A percentile compares a stretch with the other conserved stretches of the same genome.
Evolutionary conservation across 345 rosid genomes (phyloP).

Genomic region (Jatropha curcas): DNA sequence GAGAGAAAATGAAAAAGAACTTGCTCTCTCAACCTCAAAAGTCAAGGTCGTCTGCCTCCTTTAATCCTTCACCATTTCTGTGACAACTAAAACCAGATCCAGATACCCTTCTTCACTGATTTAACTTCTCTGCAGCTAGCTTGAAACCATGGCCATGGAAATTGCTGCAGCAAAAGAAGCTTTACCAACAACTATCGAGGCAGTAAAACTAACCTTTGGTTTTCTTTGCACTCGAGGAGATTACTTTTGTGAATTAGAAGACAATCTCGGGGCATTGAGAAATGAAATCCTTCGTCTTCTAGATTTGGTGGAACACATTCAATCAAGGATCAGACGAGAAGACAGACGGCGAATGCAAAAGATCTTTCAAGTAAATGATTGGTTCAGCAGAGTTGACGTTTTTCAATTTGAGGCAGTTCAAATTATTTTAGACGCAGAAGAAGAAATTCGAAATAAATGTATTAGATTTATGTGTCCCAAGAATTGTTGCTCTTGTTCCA

Average conservation of each 20-base stretch:
- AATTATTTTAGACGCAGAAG: neutral
- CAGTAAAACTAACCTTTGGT: neutral
- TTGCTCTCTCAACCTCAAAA: too few species aligned
- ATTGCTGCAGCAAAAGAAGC: neutral
- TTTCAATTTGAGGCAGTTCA: neutral
- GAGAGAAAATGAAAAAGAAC: too few species aligned
- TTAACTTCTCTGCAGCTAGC: neutral
- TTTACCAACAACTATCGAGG: neutral
- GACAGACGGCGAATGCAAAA: neutral
- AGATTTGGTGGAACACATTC: neutral
- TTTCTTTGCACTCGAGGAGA: neutral
- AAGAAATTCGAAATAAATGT: neutral
- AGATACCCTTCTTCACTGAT: too few species aligned
- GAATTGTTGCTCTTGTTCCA: neutral
- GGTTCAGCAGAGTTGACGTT: neutral
- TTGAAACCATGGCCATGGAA: neutral
- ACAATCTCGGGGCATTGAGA: neutral
- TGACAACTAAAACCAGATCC: too few species aligned
- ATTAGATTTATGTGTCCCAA: constrained; percentile 5
- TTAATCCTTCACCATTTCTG: too few species aligned
- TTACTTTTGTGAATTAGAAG: neutral
- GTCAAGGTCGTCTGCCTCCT: too few species aligned
- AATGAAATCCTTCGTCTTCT: neutral
- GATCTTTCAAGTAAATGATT: neutral
- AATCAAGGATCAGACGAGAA: neutral